These are phyloP conservation scores for Pichia insulana DNA, from an alignment of 805 yeast species.

Conservation along the genomic window DNA sequence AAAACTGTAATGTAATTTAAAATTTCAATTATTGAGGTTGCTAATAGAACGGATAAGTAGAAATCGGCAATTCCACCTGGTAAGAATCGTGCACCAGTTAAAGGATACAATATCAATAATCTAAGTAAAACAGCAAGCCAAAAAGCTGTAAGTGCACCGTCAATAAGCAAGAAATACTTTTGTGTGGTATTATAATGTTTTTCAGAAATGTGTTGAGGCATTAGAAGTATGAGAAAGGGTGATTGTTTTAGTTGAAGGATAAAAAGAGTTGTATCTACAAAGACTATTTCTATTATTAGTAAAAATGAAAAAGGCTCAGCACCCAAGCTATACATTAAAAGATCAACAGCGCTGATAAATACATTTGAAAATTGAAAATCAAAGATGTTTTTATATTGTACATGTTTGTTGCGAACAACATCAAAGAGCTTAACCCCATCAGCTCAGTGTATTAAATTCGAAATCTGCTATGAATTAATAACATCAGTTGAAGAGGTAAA, in stretches of 20 bases:
- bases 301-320: too few relatives aligned
- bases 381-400: too few relatives aligned
- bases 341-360: too few relatives aligned
- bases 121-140: slow-evolving; percentile 44
- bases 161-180: slow-evolving; percentile 15
- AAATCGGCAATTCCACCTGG: slow-evolving; percentile 71
- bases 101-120: slow-evolving; percentile 44
- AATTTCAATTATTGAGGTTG: slow-evolving; percentile 14
- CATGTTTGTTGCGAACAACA: too few relatives aligned
- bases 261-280: too few relatives aligned
- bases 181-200: slow-evolving; percentile 19
- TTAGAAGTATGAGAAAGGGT: neutral
- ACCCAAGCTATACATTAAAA: too few relatives aligned
- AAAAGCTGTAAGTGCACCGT: slow-evolving; percentile 29
- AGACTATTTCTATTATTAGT: too few relatives aligned
- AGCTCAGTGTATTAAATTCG: too few relatives aligned
- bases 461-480: too few relatives aligned
- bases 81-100: slow-evolving; percentile 55
- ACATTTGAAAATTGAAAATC: too few relatives aligned
- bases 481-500: too few relatives aligned
- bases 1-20: slow-evolving; percentile 17
- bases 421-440: too few relatives aligned
- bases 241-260: neutral
- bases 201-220: neutral
- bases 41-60: slow-evolving; percentile 25